Base-by-base conservation (phyloP, 148 eudicot species). In the Simmondsia chinensis region DNA sequence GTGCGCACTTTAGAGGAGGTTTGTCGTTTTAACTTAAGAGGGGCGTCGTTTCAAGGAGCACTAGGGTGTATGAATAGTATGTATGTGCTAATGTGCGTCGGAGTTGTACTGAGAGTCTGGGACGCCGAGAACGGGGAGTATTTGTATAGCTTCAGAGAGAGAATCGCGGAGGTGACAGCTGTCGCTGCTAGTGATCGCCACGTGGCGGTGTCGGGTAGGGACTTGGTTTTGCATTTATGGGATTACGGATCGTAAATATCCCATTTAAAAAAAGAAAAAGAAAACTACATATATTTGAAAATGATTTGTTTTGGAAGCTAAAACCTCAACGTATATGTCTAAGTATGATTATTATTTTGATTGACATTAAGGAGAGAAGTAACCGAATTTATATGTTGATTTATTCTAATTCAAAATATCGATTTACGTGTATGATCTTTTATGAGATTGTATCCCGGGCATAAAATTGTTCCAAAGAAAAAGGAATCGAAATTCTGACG, bases 11-110 rank as follows among this genome's bases (percentile, higher is more conserved):
- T 76, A 20, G 66, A 64, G 44, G 84, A 84, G 38, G 24, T 61
- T n/a, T 85, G 80, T 11, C 26, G 80, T 28, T 81, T 89, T 17
- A 35, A 5, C 4, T 51, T 71, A 13, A 23, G 79, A 7, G 87
- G 71, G 0, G 71, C 51, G 9, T 16, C 64, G 22, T 64, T 50
- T 0, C 26, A 77, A 22, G 75, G 66, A 1, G 12, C 68, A 5
- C 36, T 78, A 5, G 95, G 97, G 26, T 71, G 93, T 46, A 69
- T 73, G 61, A 89, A 89, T 35, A 32, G 35, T 6, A 81, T 83
- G 47, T 69, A 78, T 29, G 79, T 51, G 10, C 4, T 89, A 17
- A 57, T 84, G 33, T 81, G 71, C 38, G 27, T 26, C 10, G 84
- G 71, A 16, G 95, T 85, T 0, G 63, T 62, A 4, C 20, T 81